phyloP scores from a whole-genome alignment of 2,329 filamentous ascomycete species.

The Penicillium sp. region DNA sequence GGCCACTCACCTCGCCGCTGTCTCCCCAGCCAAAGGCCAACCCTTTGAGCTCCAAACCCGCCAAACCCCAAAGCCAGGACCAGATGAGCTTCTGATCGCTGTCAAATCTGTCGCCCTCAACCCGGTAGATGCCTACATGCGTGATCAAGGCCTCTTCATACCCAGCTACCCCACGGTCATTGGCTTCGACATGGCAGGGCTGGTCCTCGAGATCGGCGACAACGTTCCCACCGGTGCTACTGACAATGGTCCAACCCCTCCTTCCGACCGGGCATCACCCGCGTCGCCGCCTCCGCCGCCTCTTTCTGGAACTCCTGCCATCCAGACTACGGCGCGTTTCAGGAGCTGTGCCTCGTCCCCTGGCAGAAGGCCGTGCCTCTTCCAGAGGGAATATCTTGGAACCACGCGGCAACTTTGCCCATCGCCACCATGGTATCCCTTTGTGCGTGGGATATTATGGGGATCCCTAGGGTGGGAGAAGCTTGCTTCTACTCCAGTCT shows the following conservation, averaged over 20 bases:
- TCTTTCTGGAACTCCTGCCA: constrained; percentile 42
- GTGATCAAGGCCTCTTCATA: constrained; percentile 42
- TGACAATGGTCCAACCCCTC: constrained; percentile 5
- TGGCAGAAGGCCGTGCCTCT: constrained; percentile 40
- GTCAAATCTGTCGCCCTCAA: constrained; percentile 49
- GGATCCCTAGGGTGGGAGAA: constrained; percentile 25
- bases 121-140: constrained; percentile 44
- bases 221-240: constrained; percentile 29
- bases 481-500: constrained; percentile 4
- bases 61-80: constrained; percentile 44
- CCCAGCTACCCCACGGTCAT: constrained; percentile 38
- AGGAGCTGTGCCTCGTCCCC: constrained; percentile 42
- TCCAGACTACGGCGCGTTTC: constrained; percentile 47
- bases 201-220: constrained; percentile 42
- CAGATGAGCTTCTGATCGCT: constrained; percentile 45
- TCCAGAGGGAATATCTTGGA: constrained; percentile 36
- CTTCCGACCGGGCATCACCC: constrained; percentile 35
- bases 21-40: constrained; percentile 33
- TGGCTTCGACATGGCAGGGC: constrained; percentile 41
- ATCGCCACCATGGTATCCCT: constrained; percentile 38
- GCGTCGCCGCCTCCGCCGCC: constrained; percentile 39
- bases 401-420: constrained; percentile 39
- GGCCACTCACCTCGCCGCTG: constrained; percentile 42
- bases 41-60: constrained; percentile 38
- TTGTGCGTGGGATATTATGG: constrained; percentile 39